Percentiles rank a stretch among this genome's conserved stretches.
phyloP scores from a whole-genome alignment of 2,329 filamentous ascomycete genomes.

The Gnomoniopsis smithogilvyi region DNA sequence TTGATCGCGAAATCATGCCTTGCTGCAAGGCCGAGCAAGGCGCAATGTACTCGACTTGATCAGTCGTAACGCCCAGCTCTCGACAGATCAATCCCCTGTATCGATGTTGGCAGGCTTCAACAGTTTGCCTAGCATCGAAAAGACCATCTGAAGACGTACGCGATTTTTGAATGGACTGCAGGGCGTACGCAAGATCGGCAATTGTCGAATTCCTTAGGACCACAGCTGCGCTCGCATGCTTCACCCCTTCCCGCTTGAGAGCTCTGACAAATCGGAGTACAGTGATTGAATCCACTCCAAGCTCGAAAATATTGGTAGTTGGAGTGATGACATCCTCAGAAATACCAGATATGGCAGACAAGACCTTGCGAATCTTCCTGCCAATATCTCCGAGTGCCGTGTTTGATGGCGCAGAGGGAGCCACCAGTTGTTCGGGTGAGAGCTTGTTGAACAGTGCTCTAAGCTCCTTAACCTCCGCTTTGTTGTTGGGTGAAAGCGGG shows the following conservation, averaged over 20 bases:
- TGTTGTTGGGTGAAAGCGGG: constrained; percentile 85
- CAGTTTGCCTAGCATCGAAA: constrained; percentile 53
- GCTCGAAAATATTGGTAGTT: constrained; percentile 72
- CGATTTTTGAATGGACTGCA: constrained; percentile 24
- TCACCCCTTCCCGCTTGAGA: constrained; percentile 62
- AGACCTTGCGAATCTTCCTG: constrained; percentile 45
- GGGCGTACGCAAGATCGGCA: constrained; percentile 39
- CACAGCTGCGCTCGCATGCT: constrained; percentile 57
- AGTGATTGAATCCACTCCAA: constrained; percentile 86
- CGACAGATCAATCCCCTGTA: constrained; percentile 51
- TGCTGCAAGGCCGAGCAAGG: constrained; percentile 86
- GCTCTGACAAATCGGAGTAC: constrained; percentile 66
- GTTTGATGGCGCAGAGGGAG: constrained; percentile 38
- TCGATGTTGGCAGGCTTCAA: constrained; percentile 63
- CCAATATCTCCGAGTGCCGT: constrained; percentile 33
- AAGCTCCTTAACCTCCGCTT: constrained; percentile 72
- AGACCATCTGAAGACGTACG: constrained; percentile 22
- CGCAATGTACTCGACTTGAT: constrained; percentile 67
- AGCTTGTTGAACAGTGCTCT: constrained; percentile 63
- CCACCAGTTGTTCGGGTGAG: constrained; percentile 58
- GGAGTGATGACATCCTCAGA: constrained; percentile 41
- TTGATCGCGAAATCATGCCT: constrained; percentile 74
- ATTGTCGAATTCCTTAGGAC: constrained; percentile 63
- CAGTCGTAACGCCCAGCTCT: constrained; percentile 45
- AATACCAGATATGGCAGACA: constrained; percentile 52